Base-by-base conservation (phyloP, 495 filamentous ascomycete genomes). In the Aspergillus avenaceus region DNA sequence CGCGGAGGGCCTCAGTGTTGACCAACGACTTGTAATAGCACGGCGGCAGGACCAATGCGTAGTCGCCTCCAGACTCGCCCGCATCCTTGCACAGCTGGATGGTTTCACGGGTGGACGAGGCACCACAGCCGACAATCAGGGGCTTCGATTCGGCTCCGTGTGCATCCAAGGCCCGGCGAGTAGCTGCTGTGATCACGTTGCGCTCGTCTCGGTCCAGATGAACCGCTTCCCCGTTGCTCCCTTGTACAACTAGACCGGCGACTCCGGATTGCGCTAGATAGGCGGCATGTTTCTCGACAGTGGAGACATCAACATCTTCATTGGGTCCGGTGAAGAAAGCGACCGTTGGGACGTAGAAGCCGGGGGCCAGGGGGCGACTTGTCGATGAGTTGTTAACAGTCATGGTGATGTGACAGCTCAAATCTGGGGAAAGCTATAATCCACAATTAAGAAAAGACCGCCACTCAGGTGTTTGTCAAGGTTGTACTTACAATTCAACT, bases 151-250 rank as follows among this genome's bases (percentile, higher is more conserved):
- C 67, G 65, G 79, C 86, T 18, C 88, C 86, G 26, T 83, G 74
- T 32, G 80, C 77, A 67, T 89, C 80, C 27, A 95, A 77, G 40
- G 88, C 84, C 42, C 82, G 82, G 21, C 88, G 86, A 1, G 91
- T 95, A 14, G 83, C 77, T 42, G 77, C 71, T 21, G 88, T 93
- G 50, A 95, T 79, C 47, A 78, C 65, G 38, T 78, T 80, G 40
- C 88, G 81, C 62, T 92, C 88, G 14, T 78, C 68, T 27, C 82
- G 82, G 40, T 84, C 84, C 21, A 92, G 73, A 59, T 92, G 88
- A 4, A 91, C 87, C 2, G 88, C 88, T 70, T 93, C 91, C 60
- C 91, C 91, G 64, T 95, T 96, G 65, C 87, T 91, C 23, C 91
- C 91, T 66, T 95, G 90, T 14, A 87, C 90, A 41, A 88, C 83